Evolutionary conservation across 306 rosid genomes (phyloP), one percentile per base, ranked within the genome.

Genomic region (Boehmeria nivea): DNA sequence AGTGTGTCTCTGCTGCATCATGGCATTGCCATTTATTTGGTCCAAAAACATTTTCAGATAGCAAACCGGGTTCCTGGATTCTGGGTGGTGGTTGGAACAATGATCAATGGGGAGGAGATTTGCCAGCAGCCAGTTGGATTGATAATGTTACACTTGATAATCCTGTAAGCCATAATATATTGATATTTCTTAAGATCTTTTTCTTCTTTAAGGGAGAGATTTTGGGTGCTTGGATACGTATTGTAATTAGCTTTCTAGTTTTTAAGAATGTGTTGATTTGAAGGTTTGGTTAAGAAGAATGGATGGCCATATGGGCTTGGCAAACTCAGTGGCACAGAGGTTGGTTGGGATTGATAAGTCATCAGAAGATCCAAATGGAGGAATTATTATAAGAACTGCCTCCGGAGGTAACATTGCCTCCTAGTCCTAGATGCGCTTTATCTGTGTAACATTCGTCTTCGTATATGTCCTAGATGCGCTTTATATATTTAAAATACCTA

Each of bases 81-180:
- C 69, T 86, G 87, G 97, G 97, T 46, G 94, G 95, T 66, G 89
- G 95, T 65, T 89, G 97, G 97, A 86, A 89, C 74, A 83, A 83
- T 75, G 93, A 83, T 71, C 78, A 65, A 6, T 83, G 97, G 97
- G 94, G 89, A 77, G 95, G 95, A 55, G 86, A 79, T 60, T 68
- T 77, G 50, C 97, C 97, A 10, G 44, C 50, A 68, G 89, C 89
- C 6, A 70, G 84, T 70, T 89, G 94, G 97, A 79, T 86, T 22
- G 87, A 89, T 61, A 73, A 79, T 64, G 43, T 76, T 51, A 77
- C 97, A 8, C 83, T 79, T 59, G 49, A 64, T 59, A 89, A 73
- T 80, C 97, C 97, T 66, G 97, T 86, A 63, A 83, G 93, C 38
- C 54, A 25, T 63, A 55, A 50, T 40, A n/a, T 28, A 33, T 11